These are phyloP conservation scores for Trichoderma pleuroti DNA, from an alignment of 2,329 filamentous ascomycete species.

Conservation along the genomic window DNA sequence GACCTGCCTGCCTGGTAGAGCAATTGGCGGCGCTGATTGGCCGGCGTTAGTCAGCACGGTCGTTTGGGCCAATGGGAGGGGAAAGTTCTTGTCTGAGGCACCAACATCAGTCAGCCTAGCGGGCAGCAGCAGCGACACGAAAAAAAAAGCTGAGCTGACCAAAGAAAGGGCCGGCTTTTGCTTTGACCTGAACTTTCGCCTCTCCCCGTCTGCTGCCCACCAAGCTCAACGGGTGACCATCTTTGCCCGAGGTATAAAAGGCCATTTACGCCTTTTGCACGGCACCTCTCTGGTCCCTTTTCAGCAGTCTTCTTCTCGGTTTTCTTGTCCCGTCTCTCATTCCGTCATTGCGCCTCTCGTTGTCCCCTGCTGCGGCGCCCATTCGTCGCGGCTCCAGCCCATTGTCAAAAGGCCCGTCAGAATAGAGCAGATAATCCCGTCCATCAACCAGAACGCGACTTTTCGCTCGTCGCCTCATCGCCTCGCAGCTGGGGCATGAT, in stretches of 20 bases:
- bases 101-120: conserved; percentile 26
- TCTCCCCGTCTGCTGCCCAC: conserved; percentile 22
- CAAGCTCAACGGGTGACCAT: conserved; percentile 19
- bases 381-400: conserved; percentile 13
- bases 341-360: background rate
- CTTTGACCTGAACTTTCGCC: conserved; percentile 27
- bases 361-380: conserved; percentile 5
- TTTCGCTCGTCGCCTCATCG: conserved; percentile 13
- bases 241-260: conserved; percentile 30
- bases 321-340: conserved; percentile 19
- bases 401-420: background rate
- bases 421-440: background rate
- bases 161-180: conserved; percentile 20
- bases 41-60: conserved; percentile 25
- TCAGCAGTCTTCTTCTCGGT: conserved; percentile 16
- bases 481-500: conserved; percentile 24
- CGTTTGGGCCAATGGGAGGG: conserved; percentile 29
- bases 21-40: conserved; percentile 29
- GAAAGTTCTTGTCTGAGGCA: conserved; percentile 36
- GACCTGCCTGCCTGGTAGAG: conserved; percentile 27
- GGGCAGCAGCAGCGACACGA: conserved; percentile 16
- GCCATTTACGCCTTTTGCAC: conserved; percentile 25
- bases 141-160: conserved; percentile 34
- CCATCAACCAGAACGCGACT: conserved; percentile 13
- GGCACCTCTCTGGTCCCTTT: conserved; percentile 22